Evolutionary conservation across 2,329 filamentous ascomycete genomes (phyloP), one percentile per base, ranked within the genome.

Genomic region (Blumeria hordei): DNA sequence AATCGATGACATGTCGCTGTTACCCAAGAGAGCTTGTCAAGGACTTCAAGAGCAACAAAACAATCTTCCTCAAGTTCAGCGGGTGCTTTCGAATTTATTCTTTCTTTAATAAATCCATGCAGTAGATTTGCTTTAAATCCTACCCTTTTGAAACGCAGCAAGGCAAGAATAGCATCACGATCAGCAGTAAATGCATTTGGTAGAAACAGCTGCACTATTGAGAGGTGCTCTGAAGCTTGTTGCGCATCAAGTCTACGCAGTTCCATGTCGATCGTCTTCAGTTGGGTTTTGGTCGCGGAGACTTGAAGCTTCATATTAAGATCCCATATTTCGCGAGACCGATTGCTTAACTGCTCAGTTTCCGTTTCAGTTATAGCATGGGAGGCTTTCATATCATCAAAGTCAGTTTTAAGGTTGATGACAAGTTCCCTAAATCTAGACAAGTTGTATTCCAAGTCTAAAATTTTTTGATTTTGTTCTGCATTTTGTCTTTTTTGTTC

Each of bases 251-350:
- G 76, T 56, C 84, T 82, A 54, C 83, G 78, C 56, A 96, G 72
- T 66, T 96, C 88, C 34, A 95, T 74, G 60, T 95, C 88, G 58
- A 98, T 94, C 0, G 88, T 88, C 71, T 94, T 96, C 63, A 86
- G 81, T 66, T 94, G 90, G 2, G 90, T 84, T 71, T 94, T 94
- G 43, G 87, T 78, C 10, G 88, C 88, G 11, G 88, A 93, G 55
- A 85, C 77, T 64, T 94, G 90, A 45, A 98, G 75, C 69, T 94
- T 93, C 75, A 90, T 78, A 67, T 96, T 96, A 49, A 98, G 75
- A 64, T 98, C 90, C 78, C 94, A 85, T 83, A 98, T 94, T 55
- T 90, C 88, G 59, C 88, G 80, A 47, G 90, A 94, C 58, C 87
- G 83, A 62, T 78, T 85, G 60, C 82, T 88, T 55, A 96, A 77